phyloP scores from a whole-genome alignment of 257 asterid species.

The Ilex aquifolium region DNA sequence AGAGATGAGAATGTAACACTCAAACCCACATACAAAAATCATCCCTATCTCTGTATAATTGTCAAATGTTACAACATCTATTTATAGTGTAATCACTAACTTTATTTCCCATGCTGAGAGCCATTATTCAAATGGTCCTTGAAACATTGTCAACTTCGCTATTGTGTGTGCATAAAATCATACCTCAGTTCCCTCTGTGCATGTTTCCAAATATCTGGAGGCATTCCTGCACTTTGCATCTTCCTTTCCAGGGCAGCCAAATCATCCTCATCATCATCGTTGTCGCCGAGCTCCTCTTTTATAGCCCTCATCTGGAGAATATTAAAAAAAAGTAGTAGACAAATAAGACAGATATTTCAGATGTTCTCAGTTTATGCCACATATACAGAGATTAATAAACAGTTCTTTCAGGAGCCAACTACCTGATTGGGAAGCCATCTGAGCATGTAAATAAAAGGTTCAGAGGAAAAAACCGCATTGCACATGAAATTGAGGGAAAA shows the following conservation, averaged over 20 bases:
- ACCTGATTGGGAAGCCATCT: background rate
- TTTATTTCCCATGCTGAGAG: background rate
- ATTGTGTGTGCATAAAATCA: slow-evolving; percentile 6
- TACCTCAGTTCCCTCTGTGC: slow-evolving; percentile 93
- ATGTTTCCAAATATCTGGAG: slow-evolving; percentile 91
- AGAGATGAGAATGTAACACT: too few species aligned
- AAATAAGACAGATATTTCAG: slow-evolving; percentile 11
- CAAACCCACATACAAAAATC: too few species aligned
- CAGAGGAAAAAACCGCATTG: background rate
- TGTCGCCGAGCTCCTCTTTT: slow-evolving; percentile 97
- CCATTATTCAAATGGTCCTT: background rate
- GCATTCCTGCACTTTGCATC: slow-evolving; percentile 97
- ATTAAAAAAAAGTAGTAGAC: slow-evolving; percentile 15
- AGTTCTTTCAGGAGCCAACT: background rate
- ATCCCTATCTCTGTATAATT: too few species aligned
- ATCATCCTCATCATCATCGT: slow-evolving; percentile 96
- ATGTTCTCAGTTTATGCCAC: background rate
- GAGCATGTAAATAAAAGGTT: background rate
- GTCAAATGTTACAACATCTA: background rate
- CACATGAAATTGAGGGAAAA: too few species aligned
- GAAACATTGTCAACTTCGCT: background rate
- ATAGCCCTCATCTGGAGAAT: slow-evolving; percentile 90
- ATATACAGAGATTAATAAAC: background rate
- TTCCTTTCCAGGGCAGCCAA: slow-evolving; percentile 88
- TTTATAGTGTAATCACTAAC: background rate